These are phyloP conservation scores for Auricularia sp. DNA, from an alignment of 768 basidiomycete genomes.

Conservation along the genomic window DNA sequence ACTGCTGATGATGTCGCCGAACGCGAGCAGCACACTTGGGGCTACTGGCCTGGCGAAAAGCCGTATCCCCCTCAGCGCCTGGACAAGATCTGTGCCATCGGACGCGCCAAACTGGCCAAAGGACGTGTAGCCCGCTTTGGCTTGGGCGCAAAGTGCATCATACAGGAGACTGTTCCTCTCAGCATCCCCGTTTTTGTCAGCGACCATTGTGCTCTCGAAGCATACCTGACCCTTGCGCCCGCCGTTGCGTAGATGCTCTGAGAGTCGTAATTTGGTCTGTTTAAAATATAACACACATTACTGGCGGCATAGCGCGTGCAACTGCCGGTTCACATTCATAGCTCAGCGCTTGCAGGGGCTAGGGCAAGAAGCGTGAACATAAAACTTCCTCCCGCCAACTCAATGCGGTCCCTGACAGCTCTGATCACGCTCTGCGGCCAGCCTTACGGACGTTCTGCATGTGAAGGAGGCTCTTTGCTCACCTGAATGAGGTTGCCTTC, in stretches of 20 bases:
- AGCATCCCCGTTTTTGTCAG: neutral
- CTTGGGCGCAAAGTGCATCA: neutral
- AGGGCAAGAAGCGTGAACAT: neutral
- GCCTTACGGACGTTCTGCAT: neutral
- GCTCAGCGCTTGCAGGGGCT: neutral
- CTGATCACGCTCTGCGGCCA: slow-evolving; percentile 1
- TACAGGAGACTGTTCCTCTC: neutral
- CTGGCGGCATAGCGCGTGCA: neutral
- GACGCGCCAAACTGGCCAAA: neutral
- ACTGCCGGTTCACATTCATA: neutral
- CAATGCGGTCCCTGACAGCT: neutral
- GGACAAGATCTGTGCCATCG: neutral
- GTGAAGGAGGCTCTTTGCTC: too few relatives aligned
- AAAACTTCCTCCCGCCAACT: neutral
- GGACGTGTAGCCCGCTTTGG: neutral
- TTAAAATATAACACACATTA: too few relatives aligned
- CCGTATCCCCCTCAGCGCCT: neutral
- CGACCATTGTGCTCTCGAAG: neutral
- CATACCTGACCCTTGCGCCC: neutral
- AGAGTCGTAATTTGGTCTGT: too few relatives aligned
- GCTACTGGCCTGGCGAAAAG: neutral
- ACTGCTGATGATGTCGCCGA: neutral
- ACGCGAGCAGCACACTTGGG: neutral
- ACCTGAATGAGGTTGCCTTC: neutral
- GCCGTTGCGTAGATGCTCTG: neutral